A percentile compares a stretch with the other conserved stretches of the same genome.
Evolutionary conservation across 1,284 basidiomycete genomes (phyloP).

Genomic region (Pseudozyma hubeiensis): DNA sequence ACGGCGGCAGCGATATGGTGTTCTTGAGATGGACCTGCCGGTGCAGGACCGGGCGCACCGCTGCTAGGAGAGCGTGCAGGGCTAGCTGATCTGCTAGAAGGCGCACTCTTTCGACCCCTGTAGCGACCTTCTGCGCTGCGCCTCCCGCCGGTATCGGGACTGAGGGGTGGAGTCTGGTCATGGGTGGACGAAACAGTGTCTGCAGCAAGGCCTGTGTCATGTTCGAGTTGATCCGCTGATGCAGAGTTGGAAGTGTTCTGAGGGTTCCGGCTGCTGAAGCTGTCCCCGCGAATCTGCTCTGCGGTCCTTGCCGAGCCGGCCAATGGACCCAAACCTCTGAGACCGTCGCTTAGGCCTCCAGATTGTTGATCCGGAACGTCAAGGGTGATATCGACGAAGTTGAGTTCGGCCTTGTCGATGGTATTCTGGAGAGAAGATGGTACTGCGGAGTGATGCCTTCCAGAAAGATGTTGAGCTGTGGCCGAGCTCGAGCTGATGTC

Average conservation of each 20-base stretch:
- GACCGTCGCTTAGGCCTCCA: neutral
- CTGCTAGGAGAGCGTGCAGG: constrained; percentile 14
- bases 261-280: constrained; percentile 25
- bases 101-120: constrained; percentile 27
- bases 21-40: constrained; percentile 5
- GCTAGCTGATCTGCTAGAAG: constrained; percentile 37
- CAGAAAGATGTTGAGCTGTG: neutral
- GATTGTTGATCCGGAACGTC: constrained; percentile 11
- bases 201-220: neutral
- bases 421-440: neutral
- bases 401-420: constrained; percentile 37
- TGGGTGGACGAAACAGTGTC: neutral
- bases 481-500: neutral
- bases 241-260: neutral
- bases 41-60: constrained; percentile 17
- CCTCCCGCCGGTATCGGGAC: constrained; percentile 1
- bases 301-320: constrained; percentile 29
- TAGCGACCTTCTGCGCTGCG: constrained; percentile 38
- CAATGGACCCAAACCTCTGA: constrained; percentile 11
- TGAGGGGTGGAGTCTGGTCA: constrained; percentile 16
- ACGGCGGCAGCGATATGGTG: neutral
- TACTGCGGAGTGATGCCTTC: neutral
- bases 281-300: constrained; percentile 42
- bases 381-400: constrained; percentile 48
- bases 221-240: neutral